Evolutionary conservation across 2,329 filamentous ascomycete genomes (phyloP), one percentile per base, ranked within the genome.

Genomic region (Ophiostoma australiae): DNA sequence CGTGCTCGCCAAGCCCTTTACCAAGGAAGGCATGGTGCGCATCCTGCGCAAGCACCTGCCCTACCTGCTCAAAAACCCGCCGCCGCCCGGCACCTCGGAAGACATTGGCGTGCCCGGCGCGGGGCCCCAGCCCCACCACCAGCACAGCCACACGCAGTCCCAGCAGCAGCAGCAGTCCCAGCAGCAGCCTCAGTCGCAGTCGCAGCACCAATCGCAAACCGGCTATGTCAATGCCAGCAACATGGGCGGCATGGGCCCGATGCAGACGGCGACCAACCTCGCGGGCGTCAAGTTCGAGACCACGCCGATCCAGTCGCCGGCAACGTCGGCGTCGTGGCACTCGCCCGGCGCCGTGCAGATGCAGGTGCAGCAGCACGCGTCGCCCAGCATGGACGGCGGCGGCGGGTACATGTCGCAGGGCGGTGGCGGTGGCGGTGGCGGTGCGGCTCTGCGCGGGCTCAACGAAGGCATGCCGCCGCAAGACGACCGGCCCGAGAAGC

Each of bases 1-100:
- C 77, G 94, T 99, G 23, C 83, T 99, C 72, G 94, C 95, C 0
- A 99, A 99, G 78, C 95, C 95, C 0, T 99, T 99, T 79, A 99
- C 95, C 4, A 90, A 91, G 76, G 91, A 93, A 75, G 92, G 91
- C 55, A 92, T 95, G 83, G 85, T 92, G 71, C 89, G 90, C 74
- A 91, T 97, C 81, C 85, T 99, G 39, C 92, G 95, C 80, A 96
- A 94, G 77, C 93, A 97, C 78, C 84, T 98, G 68, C 86, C 88
- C n/a, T 90, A 93, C 78, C 84, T 97, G 73, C 89, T 96, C 77
- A 93, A 92, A 77, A 86, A 88, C 72, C 85, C 85, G 4, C 81
- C 83, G 2, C 77, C 74, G 7, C 73, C 74, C 0, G 75, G 75
- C 11, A 31, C 74, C 8, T 63, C 78, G 0, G 83, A 86, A 27